Evolutionary conservation across 2,329 filamentous ascomycete genomes (phyloP).

Genomic region (Cylindrodendrum hubeiense): DNA sequence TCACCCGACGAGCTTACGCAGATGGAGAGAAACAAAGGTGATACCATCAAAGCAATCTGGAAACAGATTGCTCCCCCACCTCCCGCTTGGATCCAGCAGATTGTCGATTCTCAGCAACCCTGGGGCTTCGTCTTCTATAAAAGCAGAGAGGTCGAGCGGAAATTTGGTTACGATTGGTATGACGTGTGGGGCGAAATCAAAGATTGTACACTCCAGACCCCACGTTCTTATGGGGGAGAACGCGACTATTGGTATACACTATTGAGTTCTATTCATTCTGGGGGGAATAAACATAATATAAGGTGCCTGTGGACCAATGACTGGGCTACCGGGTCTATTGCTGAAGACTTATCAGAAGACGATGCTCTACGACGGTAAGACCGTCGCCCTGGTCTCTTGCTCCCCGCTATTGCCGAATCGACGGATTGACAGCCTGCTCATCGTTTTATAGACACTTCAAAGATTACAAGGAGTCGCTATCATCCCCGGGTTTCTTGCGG

Average conservation of each 20-base stretch:
- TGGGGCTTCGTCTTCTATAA: constrained; percentile 36
- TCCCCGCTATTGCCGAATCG: background rate
- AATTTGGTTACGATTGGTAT: constrained; percentile 18
- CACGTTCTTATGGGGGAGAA: constrained; percentile 3
- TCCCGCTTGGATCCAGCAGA: constrained; percentile 27
- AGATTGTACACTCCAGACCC: background rate
- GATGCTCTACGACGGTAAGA: constrained; percentile 25
- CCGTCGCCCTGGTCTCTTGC: background rate
- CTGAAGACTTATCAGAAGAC: constrained; percentile 11
- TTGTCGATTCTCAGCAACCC: constrained; percentile 21
- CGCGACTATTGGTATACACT: background rate
- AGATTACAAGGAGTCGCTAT: constrained; percentile 24
- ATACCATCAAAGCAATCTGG: constrained; percentile 13
- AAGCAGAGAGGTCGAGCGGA: constrained; percentile 19
- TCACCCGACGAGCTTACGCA: constrained; percentile 10
- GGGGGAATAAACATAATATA: background rate
- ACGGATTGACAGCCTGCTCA: constrained; percentile 8
- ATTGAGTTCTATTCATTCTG: background rate
- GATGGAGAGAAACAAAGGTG: background rate
- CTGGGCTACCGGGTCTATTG: background rate
- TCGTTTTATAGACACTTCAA: constrained; percentile 30
- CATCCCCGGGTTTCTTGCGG: constrained; percentile 16
- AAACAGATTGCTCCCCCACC: constrained; percentile 30
- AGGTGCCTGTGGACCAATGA: background rate
- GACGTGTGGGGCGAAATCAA: background rate